Conservation (phyloP, 163 green algal species). For the Scenedesmus sp. region DNA sequence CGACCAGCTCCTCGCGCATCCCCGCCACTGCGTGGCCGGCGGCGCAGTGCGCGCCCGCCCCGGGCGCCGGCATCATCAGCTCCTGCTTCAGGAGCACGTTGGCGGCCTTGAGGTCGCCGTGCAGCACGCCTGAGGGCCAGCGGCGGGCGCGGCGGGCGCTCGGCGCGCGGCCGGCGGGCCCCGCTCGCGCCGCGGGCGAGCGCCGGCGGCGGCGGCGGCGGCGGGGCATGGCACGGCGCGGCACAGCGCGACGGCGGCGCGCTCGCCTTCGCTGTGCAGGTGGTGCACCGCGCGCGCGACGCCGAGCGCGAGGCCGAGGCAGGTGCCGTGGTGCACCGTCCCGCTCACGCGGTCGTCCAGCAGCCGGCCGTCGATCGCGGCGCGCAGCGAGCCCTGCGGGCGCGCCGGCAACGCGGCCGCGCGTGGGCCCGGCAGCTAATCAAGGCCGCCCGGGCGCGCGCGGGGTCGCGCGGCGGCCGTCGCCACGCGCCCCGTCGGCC, state of each 20-base stretch:
- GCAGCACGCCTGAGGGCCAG: too few relatives aligned
- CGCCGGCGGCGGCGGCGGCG: too few relatives aligned
- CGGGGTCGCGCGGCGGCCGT: too few relatives aligned
- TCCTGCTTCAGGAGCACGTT: constrained; percentile 34
- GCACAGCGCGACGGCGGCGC: too few relatives aligned
- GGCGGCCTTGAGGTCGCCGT: constrained; percentile 39
- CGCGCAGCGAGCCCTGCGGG: constrained; percentile 13
- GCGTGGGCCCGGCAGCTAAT: background rate
- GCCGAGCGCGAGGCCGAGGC: constrained; percentile 46
- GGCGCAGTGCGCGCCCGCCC: too few relatives aligned
- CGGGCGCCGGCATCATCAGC: background rate
- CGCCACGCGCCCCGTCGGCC: too few relatives aligned
- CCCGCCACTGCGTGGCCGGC: too few relatives aligned
- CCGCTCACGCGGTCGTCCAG: constrained; percentile 6
- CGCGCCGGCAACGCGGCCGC: background rate
- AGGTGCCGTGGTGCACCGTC: background rate
- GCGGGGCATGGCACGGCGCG: too few relatives aligned
- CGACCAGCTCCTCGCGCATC: background rate
- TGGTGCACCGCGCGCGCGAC: constrained; percentile 69
- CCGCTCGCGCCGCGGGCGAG: too few relatives aligned
- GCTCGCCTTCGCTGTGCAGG: constrained; percentile 67
- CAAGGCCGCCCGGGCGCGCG: too few relatives aligned
- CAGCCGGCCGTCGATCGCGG: background rate
- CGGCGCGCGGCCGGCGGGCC: too few relatives aligned
- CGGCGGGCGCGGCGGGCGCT: too few relatives aligned